phyloP scores from a whole-genome alignment of 768 basidiomycete species.

The Pleurotus platypus region DNA sequence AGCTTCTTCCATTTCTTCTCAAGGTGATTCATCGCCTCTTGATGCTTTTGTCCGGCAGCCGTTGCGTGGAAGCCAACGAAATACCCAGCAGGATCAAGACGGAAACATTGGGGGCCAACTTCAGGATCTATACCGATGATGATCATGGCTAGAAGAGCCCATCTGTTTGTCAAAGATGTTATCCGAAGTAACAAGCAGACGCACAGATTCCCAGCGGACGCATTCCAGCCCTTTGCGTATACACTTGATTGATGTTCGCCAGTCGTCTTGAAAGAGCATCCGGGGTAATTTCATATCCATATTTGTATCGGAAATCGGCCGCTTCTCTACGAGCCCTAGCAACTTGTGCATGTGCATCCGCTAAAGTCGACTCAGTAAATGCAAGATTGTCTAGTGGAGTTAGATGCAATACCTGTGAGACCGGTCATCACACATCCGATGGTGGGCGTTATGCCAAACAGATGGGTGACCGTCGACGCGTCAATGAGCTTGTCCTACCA shows the following conservation, averaged over 20 bases:
- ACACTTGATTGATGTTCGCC: constrained; percentile 98
- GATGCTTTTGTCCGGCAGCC: constrained; percentile 94
- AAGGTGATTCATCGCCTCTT: constrained; percentile 96
- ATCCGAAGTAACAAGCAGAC: constrained; percentile 19
- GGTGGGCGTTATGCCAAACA: constrained; percentile 93
- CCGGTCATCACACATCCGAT: constrained; percentile 99
- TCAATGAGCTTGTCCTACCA: constrained; percentile 94
- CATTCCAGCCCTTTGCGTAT: constrained; percentile 97
- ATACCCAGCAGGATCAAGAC: constrained; percentile 97
- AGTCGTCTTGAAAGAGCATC: constrained; percentile 92
- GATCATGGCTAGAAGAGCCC: constrained; percentile 73
- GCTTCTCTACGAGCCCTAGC: constrained; percentile 84
- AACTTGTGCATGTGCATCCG: constrained; percentile 91
- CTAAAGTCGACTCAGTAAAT: constrained; percentile 32
- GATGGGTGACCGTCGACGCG: constrained; percentile 88
- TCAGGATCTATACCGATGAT: constrained; percentile 91
- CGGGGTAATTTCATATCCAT: constrained; percentile 97
- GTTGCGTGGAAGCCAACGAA: constrained; percentile 99
- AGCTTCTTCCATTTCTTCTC: constrained; percentile 99
- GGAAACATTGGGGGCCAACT: constrained; percentile 94
- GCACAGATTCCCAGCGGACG: constrained; percentile 92
- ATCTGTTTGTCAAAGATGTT: background rate
- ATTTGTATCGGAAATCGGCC: constrained; percentile 91
- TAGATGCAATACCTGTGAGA: constrained; percentile 66
- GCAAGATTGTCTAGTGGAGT: background rate